Evolutionary conservation across 1,284 basidiomycete species (phyloP).

Genomic region (Cryptococcus amylolentus): DNA sequence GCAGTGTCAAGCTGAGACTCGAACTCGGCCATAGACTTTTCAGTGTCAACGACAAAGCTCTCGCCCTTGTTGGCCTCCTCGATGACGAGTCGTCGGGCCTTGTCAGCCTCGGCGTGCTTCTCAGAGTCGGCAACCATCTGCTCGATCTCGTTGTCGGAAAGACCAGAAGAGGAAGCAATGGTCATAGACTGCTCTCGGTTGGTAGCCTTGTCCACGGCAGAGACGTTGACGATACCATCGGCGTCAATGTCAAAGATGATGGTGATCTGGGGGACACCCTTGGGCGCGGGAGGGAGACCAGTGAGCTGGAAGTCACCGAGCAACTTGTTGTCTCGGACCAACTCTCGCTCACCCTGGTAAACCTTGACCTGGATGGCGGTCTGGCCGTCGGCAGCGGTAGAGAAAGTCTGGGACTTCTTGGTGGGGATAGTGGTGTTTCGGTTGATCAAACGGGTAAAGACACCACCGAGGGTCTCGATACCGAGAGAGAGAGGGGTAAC

Average conservation of each 20-base stretch:
- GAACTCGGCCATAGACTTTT: conserved; percentile 95
- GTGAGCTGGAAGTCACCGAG: conserved; percentile 99
- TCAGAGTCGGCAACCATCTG: conserved; percentile 95
- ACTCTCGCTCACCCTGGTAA: conserved; percentile 97
- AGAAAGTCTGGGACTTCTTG: conserved; percentile 99
- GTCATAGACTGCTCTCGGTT: conserved; percentile 84
- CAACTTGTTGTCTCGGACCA: conserved; percentile 92
- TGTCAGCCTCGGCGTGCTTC: conserved; percentile 86
- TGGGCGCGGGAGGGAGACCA: conserved; percentile 91
- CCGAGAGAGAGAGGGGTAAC: conserved; percentile 72
- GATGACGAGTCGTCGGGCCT: conserved; percentile 80
- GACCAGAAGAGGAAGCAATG: conserved; percentile 90
- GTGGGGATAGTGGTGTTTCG: conserved; percentile 99
- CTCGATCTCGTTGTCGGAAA: conserved; percentile 95
- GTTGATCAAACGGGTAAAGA: conserved; percentile 89
- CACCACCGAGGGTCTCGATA: conserved; percentile 97
- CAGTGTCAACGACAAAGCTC: conserved; percentile 89
- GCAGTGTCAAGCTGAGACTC: conserved; percentile 89
- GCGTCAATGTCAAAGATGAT: conserved; percentile 99
- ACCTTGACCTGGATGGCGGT: conserved; percentile 97
- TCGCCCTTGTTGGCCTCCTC: conserved; percentile 98
- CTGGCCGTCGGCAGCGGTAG: conserved; percentile 93
- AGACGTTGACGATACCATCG: conserved; percentile 97
- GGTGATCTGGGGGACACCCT: conserved; percentile 97
- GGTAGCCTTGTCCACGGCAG: conserved; percentile 95